Evolutionary conservation across 2,329 filamentous ascomycete genomes (phyloP), one percentile per base, ranked within the genome.

Genomic region (Colletotrichum spinosum): DNA sequence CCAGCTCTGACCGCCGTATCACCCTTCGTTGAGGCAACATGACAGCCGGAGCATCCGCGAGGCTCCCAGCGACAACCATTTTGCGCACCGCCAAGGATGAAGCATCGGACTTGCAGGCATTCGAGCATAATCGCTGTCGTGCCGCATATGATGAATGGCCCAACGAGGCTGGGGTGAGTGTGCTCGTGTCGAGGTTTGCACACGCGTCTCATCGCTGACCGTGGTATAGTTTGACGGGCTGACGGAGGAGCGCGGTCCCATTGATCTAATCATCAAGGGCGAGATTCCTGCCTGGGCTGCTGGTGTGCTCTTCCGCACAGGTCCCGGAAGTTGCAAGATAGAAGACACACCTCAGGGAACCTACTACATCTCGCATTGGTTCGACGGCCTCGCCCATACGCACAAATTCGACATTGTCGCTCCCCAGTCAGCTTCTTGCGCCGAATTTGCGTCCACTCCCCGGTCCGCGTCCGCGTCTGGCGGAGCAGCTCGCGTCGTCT

Each of bases 251-350:
- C 84, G 83, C 4, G 84, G 85, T 0, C 90, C 92, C 0, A 79
- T 94, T 4, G 80, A 88, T 53, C 83, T 95, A 11, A 71, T 73
- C 0, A 83, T 95, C 6, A 82, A 80, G 42, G 93, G 93, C 10
- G 75, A 76, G 0, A 93, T 96, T 55, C 93, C 93, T 1, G 64
- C 81, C 1, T 94, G 91, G 81, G 88, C 88, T 4, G 88, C 90
- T 2, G 93, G 93, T 1, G 82, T 86, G 2, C 82, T 96, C 1
- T 95, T 90, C 75, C 86, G 92, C 33, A 94, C 90, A 0, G 92
- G 93, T 0, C 91, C 92, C 0, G 91, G 92, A 1, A 83, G 86
- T 35, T 87, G 85, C 74, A 84, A 84, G 42, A 78, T 93, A 3
- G 81, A 88, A n/a, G 74, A 79, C 48, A 88, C 87, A 1, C 77